These are phyloP conservation scores for Rhodotorula graminis DNA, from an alignment of 768 basidiomycete genomes.

Conservation along the genomic window DNA sequence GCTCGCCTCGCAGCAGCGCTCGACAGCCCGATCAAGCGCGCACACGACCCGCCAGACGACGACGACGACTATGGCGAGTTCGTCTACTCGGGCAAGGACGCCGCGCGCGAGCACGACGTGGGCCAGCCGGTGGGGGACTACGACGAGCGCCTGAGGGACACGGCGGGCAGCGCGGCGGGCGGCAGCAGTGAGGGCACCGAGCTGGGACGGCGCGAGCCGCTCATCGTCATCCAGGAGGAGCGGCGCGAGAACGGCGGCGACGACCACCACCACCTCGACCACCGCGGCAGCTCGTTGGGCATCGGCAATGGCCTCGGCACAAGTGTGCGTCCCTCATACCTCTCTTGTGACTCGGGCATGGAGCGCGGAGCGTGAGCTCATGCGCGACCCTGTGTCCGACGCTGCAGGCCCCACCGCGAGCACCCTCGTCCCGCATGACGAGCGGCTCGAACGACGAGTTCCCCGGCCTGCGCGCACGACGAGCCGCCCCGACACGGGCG, in stretches of 20 bases:
- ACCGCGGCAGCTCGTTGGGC: neutral
- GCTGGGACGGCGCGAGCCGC: neutral
- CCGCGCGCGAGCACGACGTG: neutral
- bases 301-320: neutral
- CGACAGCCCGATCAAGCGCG: neutral
- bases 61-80: conserved; percentile 7
- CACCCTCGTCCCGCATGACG: conserved; percentile 39
- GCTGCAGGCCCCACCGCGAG: neutral
- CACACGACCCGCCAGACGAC: neutral
- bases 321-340: neutral
- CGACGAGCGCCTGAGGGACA: neutral
- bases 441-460: conserved; percentile 22
- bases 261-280: neutral
- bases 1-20: neutral
- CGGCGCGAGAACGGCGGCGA: neutral
- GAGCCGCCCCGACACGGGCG: conserved; percentile 7
- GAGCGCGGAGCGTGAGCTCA: neutral
- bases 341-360: no score
- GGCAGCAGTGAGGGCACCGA: neutral
- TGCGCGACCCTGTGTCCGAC: no score
- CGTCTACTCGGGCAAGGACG: conserved; percentile 8
- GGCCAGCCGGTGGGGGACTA: neutral
- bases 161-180: neutral
- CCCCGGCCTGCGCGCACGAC: neutral
- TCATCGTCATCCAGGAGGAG: neutral